A percentile compares a stretch with the other conserved stretches of the same genome.
phyloP scores from a whole-genome alignment of 768 basidiomycete species.

The Hemileccinum impolitum region DNA sequence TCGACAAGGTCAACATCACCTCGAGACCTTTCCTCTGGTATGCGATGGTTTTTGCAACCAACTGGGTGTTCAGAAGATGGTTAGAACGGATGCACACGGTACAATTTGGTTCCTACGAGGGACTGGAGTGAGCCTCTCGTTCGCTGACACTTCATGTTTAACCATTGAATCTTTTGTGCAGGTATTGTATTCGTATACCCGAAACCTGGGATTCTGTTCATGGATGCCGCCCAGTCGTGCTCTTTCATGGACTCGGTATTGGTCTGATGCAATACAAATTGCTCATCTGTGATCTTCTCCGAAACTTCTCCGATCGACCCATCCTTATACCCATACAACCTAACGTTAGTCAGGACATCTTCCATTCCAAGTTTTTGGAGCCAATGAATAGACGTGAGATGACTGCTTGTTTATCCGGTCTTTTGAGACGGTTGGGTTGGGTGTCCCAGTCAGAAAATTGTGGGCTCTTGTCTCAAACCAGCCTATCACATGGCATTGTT shows the following conservation, averaged over 20 bases:
- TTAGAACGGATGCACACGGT: conserved; percentile 43
- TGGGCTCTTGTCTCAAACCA: conserved; percentile 4
- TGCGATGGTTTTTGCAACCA: conserved; percentile 45
- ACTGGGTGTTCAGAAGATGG: conserved; percentile 44
- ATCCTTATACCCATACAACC: conserved; percentile 78
- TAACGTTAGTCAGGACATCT: conserved; percentile 82
- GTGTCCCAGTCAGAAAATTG: conserved; percentile 32
- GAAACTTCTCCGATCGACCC: conserved; percentile 60
- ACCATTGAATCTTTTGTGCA: conserved; percentile 23
- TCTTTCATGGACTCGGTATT: conserved; percentile 86
- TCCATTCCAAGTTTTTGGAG: conserved; percentile 67
- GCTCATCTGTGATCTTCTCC: conserved; percentile 58
- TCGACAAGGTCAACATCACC: conserved; percentile 70
- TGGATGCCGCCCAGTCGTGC: conserved; percentile 70
- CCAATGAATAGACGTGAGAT: conserved; percentile 67
- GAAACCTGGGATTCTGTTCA: conserved; percentile 54
- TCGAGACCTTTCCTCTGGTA: conserved; percentile 72
- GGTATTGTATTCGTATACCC: conserved; percentile 76
- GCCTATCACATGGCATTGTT: conserved; percentile 52
- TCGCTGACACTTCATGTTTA: background rate
- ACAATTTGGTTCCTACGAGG: conserved; percentile 48
- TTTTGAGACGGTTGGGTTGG: conserved; percentile 67
- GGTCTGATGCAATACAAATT: conserved; percentile 69
- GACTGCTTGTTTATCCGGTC: conserved; percentile 49
- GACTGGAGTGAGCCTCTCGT: conserved; percentile 57